Conservation (phyloP, 208 protist species). For the Phytomonas francai region DNA sequence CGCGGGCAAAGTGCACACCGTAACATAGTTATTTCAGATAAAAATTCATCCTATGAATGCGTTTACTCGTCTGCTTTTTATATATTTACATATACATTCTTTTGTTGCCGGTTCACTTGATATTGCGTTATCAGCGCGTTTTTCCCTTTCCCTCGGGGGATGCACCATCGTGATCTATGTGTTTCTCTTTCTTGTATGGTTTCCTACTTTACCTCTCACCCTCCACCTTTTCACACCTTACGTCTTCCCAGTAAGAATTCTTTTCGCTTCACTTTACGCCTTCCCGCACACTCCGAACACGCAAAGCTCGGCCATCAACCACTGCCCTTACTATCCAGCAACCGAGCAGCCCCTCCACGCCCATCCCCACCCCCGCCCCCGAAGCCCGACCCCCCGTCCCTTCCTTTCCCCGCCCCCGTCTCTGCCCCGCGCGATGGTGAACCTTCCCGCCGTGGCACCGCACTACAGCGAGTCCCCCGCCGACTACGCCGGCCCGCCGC, state of each 20-base stretch:
- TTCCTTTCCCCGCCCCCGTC: background rate
- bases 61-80: conserved; percentile 7
- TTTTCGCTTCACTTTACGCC: conserved; percentile 17
- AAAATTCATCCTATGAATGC: conserved; percentile 6
- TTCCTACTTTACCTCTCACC: background rate
- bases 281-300: conserved; percentile 2
- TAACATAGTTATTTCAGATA: conserved; percentile 3
- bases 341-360: no score
- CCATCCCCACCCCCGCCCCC: no score
- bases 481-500: background rate
- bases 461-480: background rate
- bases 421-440: background rate
- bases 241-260: background rate
- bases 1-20: background rate
- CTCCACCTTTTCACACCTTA: background rate
- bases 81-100: conserved; percentile 12
- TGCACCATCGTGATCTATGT: background rate
- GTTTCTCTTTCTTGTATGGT: conserved; percentile 3
- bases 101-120: background rate
- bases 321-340: no score
- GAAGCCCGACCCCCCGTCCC: background rate
- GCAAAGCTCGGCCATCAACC: background rate
- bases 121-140: background rate
- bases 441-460: background rate
- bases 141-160: background rate